Percentiles rank a stretch among this genome's conserved stretches.
These are phyloP conservation scores for Plectranthus barbatus DNA, from an alignment of 257 asterid species.

Conservation along the genomic window DNA sequence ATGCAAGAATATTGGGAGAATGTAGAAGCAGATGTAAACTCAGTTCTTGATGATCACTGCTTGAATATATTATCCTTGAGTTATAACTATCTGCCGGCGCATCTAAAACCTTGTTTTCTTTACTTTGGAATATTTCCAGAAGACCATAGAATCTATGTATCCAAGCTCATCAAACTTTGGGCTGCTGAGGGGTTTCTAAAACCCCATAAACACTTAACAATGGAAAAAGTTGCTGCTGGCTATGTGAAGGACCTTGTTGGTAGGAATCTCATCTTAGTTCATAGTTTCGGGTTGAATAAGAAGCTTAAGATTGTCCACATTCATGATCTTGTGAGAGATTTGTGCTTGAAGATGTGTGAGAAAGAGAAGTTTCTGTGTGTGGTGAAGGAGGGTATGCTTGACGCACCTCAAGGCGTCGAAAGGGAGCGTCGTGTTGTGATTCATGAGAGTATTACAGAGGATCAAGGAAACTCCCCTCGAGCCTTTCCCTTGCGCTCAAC, in stretches of 20 bases:
- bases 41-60: not conserved
- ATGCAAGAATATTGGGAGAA: not conserved
- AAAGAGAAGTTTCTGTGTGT: not conserved
- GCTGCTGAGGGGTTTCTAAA: constrained; percentile 1
- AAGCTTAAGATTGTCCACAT: not conserved
- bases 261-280: constrained; percentile 3
- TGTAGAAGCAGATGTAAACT: not conserved
- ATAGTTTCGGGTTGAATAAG: not conserved
- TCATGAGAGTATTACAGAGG: not conserved
- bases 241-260: not conserved
- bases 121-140: constrained; percentile 1
- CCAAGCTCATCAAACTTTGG: constrained; percentile 5
- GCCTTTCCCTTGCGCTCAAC: not conserved
- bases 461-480: not conserved
- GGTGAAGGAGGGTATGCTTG: not conserved
- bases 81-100: not conserved
- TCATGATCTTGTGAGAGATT: constrained; percentile 5
- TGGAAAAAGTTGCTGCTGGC: not conserved
- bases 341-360: not conserved
- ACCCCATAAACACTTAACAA: not conserved
- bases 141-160: not conserved
- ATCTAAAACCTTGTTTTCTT: not conserved
- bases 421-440: not conserved
- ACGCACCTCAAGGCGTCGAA: not conserved
- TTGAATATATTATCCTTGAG: not conserved